Base-by-base conservation (phyloP, 73 alveolate species). In the Halteria grandinella region DNA sequence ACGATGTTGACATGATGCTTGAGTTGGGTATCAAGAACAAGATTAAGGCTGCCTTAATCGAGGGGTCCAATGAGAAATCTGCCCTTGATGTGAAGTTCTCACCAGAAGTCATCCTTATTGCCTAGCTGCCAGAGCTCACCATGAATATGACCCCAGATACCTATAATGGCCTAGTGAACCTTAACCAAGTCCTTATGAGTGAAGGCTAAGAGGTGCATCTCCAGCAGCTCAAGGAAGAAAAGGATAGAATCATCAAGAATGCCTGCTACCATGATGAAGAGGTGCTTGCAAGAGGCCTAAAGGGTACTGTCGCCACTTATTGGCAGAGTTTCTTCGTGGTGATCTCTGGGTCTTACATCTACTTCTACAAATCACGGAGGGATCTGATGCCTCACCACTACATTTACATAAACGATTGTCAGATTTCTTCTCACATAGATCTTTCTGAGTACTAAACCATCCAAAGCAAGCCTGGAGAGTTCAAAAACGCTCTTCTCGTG, bases 351-450 rank as follows among this genome's bases (percentile, higher is more conserved):
- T 10, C 55, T 59, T 83, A 83, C 48, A n/a, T 83, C 8, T 74
- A 83, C 66, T 74, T 73, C 52, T 83, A 83, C 72, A 57, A 73
- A 39, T 59, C 47, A 0, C 27, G 45, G 18, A 58, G 41, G 23
- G 92, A 83, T 14, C 44, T 83, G 51, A 43, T 53, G 62, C 76
- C 82, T 0, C 31, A 24, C 39, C 66, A 82, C 45, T 82, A 64
- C 51, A 4, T 57, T 25, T 82, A 40, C 23, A 11, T 82, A 5
- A 47, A 47, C 23, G 90, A 80, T 28, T 51, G 53, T 18, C 14
- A 62, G 25, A 1, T 62, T 39, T 44, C 8, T n/a, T 5, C 34
- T 7, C 1, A 7, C 11, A 34, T 40, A 4, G 21, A 32, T 20
- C 57, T 24, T 3, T 4, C 18, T 39, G 78, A 62, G 21, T 15